phyloP scores from a whole-genome alignment of 148 eudicot genomes.

The Cornus suecica region DNA sequence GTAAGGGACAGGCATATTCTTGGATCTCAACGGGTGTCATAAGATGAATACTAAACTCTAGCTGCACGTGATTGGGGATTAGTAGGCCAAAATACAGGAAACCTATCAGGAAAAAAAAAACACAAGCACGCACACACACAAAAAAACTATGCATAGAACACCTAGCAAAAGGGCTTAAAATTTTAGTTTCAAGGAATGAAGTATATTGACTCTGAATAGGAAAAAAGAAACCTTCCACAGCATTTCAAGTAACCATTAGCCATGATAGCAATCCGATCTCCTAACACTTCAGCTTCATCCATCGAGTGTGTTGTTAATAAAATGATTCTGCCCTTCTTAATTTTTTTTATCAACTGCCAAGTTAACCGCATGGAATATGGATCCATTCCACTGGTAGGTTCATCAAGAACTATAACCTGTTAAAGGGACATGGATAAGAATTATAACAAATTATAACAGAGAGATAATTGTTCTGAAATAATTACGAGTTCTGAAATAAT shows the following conservation, averaged over 20 bases:
- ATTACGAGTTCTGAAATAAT: conserved; percentile 4
- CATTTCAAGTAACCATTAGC: conserved; percentile 95
- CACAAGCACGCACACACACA: neutral
- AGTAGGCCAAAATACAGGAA: too few species aligned
- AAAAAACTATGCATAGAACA: neutral
- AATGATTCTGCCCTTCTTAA: conserved; percentile 91
- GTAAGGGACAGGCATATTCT: too few species aligned
- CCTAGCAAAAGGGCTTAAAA: neutral
- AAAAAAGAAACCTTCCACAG: conserved; percentile 73
- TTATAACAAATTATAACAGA: neutral
- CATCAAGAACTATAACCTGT: conserved; percentile 92
- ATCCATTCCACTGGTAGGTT: conserved; percentile 99
- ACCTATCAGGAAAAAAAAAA: neutral
- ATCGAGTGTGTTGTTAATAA: conserved; percentile 95
- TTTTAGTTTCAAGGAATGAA: neutral
- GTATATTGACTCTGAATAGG: neutral
- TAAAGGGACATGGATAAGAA: conserved; percentile 15
- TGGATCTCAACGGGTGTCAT: neutral
- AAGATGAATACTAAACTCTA: neutral
- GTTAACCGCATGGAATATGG: conserved; percentile 99
- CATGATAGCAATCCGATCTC: conserved; percentile 99
- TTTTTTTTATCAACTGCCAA: conserved; percentile 87
- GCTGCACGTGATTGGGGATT: too few species aligned
- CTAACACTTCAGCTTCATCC: conserved; percentile 99
- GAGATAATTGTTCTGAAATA: too few species aligned